These are phyloP conservation scores for Protoeuglena noctilucae DNA, from an alignment of 139 green algal species.

Conservation along the genomic window DNA sequence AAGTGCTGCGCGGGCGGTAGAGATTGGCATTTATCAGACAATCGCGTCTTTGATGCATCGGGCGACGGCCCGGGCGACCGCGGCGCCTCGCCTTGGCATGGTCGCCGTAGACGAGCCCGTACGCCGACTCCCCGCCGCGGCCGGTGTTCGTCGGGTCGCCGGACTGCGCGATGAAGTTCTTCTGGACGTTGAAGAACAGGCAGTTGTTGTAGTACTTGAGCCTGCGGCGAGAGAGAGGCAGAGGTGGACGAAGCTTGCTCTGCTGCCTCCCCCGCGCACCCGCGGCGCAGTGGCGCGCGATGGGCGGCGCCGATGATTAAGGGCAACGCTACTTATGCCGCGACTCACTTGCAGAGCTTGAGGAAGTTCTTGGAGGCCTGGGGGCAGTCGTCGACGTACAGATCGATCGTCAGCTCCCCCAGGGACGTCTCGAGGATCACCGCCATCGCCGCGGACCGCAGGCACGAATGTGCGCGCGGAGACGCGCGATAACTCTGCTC, in stretches of 20 bases:
- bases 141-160: constrained; percentile 77
- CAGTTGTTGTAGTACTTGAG: constrained; percentile 89
- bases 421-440: constrained; percentile 88
- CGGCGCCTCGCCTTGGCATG: too few species aligned
- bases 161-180: constrained; percentile 72
- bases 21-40: too few species aligned
- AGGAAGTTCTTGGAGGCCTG: constrained; percentile 76
- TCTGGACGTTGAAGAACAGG: constrained; percentile 77
- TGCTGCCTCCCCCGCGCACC: too few species aligned
- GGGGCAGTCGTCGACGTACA: constrained; percentile 68
- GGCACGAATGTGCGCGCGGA: too few species aligned
- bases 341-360: constrained; percentile 74
- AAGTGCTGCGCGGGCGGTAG: constrained; percentile 86
- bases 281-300: too few species aligned
- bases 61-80: too few species aligned
- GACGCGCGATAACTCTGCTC: too few species aligned
- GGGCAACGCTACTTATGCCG: background rate
- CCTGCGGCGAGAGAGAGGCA: too few species aligned
- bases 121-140: constrained; percentile 72
- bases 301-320: background rate
- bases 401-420: constrained; percentile 86
- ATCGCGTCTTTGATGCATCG: too few species aligned
- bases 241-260: too few species aligned
- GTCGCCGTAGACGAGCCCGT: constrained; percentile 23
- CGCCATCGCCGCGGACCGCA: too few species aligned